Conservation (phyloP, 441 rosid genomes). For the Corymbia citriodora region DNA sequence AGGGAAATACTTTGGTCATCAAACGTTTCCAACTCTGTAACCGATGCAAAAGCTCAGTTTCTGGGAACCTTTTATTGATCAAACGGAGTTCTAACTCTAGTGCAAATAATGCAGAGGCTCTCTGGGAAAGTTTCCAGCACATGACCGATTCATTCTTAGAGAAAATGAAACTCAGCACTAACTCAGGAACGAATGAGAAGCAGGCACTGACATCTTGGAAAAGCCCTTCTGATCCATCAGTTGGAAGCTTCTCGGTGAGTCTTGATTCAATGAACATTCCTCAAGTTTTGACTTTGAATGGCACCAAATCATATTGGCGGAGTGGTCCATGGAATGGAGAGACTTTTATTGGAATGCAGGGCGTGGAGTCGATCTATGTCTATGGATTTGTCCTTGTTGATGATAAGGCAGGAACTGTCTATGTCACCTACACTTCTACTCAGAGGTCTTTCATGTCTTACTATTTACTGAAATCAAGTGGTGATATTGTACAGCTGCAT, state of each 20-base stretch:
- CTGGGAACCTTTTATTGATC: background rate
- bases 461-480: background rate
- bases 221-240: background rate
- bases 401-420: constrained; percentile 12
- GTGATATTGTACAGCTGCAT: constrained; percentile 5
- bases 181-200: background rate
- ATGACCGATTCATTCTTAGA: background rate
- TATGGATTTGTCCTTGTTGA: constrained; percentile 19
- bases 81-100: background rate
- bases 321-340: background rate
- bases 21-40: background rate
- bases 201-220: background rate
- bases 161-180: background rate
- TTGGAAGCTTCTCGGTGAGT: background rate
- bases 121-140: too few species aligned
- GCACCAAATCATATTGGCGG: background rate
- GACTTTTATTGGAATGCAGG: background rate
- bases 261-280: background rate
- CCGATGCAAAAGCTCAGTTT: background rate
- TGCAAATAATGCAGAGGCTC: background rate
- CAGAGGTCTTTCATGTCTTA: constrained; percentile 3
- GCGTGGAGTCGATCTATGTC: constrained; percentile 9
- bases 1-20: background rate
- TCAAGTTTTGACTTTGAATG: background rate
- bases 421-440: background rate